Evolutionary conservation across 306 rosid species (phyloP).

Genomic region (Castanea crenata): DNA sequence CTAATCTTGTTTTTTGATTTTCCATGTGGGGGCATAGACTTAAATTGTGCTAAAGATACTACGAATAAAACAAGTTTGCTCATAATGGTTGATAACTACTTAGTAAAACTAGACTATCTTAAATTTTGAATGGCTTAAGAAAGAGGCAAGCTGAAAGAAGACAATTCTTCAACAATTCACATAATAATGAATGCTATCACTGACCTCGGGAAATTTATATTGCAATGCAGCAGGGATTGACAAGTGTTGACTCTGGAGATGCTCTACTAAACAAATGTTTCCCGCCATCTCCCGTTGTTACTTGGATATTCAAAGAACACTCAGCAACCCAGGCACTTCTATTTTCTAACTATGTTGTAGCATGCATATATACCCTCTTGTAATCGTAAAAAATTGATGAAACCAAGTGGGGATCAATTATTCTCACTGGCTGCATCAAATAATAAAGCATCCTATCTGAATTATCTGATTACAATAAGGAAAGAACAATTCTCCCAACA

Average conservation of each 20-base stretch:
- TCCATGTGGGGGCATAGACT: not conserved
- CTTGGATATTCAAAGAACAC: conserved; percentile 83
- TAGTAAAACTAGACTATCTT: no score
- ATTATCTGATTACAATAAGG: conserved; percentile 5
- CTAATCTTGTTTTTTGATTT: not conserved
- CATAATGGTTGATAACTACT: no score
- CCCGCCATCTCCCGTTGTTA: conserved; percentile 64
- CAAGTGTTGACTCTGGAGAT: conserved; percentile 61
- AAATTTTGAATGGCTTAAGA: no score
- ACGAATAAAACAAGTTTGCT: no score
- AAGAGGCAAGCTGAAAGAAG: no score
- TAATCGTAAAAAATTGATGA: conserved; percentile 75
- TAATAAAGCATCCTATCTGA: not conserved
- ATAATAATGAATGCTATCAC: no score
- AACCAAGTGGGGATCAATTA: conserved; percentile 93
- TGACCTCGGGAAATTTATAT: conserved; percentile 32
- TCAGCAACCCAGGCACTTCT: conserved; percentile 62
- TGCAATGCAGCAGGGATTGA: conserved; percentile 71
- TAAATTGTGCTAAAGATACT: no score
- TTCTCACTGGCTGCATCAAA: conserved; percentile 85
- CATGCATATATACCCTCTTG: conserved; percentile 72
- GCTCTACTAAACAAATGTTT: conserved; percentile 60
- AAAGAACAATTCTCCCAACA: conserved; percentile 19
- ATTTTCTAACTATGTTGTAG: conserved; percentile 75
- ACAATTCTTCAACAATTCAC: no score